Evolutionary conservation across 768 basidiomycete genomes (phyloP), one percentile per base, ranked within the genome.

Genomic region (Omphalotus guepiniiformis): DNA sequence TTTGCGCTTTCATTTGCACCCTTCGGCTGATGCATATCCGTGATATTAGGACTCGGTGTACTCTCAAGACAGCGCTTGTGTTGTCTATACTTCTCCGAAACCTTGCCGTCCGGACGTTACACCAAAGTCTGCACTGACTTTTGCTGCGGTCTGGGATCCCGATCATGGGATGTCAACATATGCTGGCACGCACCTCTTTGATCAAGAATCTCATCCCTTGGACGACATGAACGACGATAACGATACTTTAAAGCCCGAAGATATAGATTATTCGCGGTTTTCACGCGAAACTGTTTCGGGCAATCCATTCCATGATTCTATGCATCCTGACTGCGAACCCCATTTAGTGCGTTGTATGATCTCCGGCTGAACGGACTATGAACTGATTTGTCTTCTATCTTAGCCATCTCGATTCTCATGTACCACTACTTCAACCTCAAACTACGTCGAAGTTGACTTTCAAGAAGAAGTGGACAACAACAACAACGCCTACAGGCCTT

Each of bases 81-180:
- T 47, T 15, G 38, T 47, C 4, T 47, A 39, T 38, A 47, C 46
- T 28, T 32, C 46, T 13, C 7, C 26, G 28, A 12, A 13, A 15
- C 9, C 11, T 19, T 23, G 13, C 12, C 39, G 9, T 19, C 34
- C 21, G 25, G 26, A n/a, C 22, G 8, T 36, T 19, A 69, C 73
- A 15, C 69, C 74, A 15, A 69, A 70, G 49, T 64, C 71, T 27
- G 70, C 72, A 7, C 64, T 76, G 52, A 76, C 73, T 15, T 76
- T 76, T 47, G 75, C 72, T 12, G 74, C 74, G 1, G 58, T 76
- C 23, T 76, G 71, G 69, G 75, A 77, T 45, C 73, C 72, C 2
- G 65, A 66, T 1, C 72, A 76, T 7, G 74, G 75, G 32, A 71
- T 76, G 60, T 67, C 77, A 49, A 71, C 70, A 26, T 76, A 75